Base-by-base conservation (phyloP, 176 grass and related monocot genomes). In the Microstegium vimineum region DNA sequence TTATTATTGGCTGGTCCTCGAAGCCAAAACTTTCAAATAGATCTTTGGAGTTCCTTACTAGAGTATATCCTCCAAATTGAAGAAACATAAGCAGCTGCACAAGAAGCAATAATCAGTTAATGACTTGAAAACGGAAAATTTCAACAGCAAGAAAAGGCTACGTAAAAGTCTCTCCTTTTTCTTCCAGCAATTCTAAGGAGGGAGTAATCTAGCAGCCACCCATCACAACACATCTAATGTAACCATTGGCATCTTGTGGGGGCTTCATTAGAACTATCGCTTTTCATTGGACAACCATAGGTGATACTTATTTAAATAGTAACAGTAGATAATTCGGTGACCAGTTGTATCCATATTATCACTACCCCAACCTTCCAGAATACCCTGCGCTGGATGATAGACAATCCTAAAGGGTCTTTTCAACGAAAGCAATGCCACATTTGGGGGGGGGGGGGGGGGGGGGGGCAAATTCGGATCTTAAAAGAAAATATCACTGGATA, bases 21-120 rank as follows among this genome's bases (percentile, higher is more conserved):
- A 99, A 99, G 67, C 96, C 96, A 86, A 99, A 99, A 88, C 97
- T 99, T 76, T 89, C 78, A 84, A 91, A 99, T 22, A 99, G 97
- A 87, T 99, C 93, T 87, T 89, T 99, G 5, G 97, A 99, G 86
- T 99, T 99, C 81, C 97, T 96, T 74, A 99, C 91, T 77, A 99
- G 85, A 40, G 93, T 91, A 72, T 99, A 99, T 77, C 93, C 97
- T 94, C 93, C 97, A 83, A 99, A 99, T 96, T 99, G 97, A 27
- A 99, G 82, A 92, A 99, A 92, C 78, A 90, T 94, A 76, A 99
- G 93, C 49, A 92, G 81, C 97, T 99, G 89, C 65, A 78, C 12
- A 69, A n/a, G n/a, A n/a, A 68, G 16, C 60, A 91, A 26, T 60
- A 56, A n/a, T n/a, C n/a, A n/a, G n/a, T n/a, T n/a, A n/a, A 73